Conservation (phyloP, 2,329 filamentous ascomycete genomes). For the Pestalotiopsis sp. region DNA sequence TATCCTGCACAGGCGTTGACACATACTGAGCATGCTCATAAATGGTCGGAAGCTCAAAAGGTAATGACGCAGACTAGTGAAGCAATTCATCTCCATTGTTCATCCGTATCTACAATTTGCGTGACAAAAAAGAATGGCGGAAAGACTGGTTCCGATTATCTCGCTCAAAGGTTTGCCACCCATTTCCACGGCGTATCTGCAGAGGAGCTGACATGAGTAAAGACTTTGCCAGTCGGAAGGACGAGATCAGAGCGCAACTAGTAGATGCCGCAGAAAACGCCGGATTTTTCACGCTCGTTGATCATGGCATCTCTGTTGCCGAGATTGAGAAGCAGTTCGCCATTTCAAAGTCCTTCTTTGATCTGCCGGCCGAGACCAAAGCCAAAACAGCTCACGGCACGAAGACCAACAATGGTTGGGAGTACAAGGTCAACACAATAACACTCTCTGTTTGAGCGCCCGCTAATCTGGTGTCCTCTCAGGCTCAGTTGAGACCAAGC, state of each 20-base stretch:
- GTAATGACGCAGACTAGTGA: too few relatives aligned
- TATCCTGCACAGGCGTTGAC: too few relatives aligned
- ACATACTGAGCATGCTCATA: too few relatives aligned
- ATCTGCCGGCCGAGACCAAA: conserved; percentile 4
- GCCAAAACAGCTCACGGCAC: background rate
- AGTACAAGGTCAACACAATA: background rate
- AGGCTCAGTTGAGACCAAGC: background rate
- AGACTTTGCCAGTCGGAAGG: background rate
- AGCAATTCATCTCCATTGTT: too few relatives aligned
- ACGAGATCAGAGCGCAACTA: background rate
- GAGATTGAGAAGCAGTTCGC: background rate
- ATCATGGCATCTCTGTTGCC: background rate
- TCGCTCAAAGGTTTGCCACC: background rate
- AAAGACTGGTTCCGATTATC: background rate
- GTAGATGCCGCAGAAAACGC: conserved; percentile 1
- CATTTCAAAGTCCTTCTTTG: background rate
- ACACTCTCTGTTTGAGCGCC: too few relatives aligned
- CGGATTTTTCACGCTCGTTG: background rate
- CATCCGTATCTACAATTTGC: too few relatives aligned
- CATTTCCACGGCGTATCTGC: background rate
- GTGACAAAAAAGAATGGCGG: background rate
- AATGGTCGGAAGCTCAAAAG: too few relatives aligned
- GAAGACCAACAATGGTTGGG: conserved; percentile 4
- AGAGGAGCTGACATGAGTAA: background rate
- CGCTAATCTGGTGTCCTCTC: too few relatives aligned